Conservation (phyloP, 257 asterid genomes). For the Solanum bulbocastanum region DNA sequence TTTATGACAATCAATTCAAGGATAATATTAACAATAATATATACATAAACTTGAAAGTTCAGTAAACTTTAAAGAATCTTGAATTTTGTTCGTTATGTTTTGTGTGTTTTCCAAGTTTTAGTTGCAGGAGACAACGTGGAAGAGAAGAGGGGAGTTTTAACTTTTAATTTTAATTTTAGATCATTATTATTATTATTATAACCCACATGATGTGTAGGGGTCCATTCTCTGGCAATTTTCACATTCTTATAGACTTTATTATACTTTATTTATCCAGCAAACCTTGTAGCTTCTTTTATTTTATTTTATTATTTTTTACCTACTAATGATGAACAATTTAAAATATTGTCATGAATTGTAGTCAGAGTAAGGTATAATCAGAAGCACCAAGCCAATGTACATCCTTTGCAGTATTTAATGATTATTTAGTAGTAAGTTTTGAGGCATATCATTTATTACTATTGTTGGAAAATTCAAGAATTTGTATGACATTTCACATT, state of each 20-base stretch:
- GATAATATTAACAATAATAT: not conserved
- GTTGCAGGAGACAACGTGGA: slow-evolving; percentile 14
- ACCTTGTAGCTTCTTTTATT: not conserved
- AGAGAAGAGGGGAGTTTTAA: not conserved
- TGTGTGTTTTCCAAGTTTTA: slow-evolving; percentile 24
- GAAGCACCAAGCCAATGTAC: not conserved
- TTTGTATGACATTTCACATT: not conserved
- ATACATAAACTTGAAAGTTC: not conserved
- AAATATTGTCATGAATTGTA: not conserved
- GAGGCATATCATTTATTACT: not conserved
- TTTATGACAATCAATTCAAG: not conserved
- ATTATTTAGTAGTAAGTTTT: not conserved
- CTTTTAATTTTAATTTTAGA: not conserved
- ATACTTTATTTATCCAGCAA: not conserved
- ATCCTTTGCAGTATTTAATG: not conserved
- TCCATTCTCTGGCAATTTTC: slow-evolving; percentile 10
- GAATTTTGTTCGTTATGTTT: slow-evolving; percentile 11
- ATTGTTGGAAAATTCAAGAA: not conserved
- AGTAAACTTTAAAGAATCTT: slow-evolving; percentile 6
- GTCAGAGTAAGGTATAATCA: not conserved
- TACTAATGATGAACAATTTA: not conserved
- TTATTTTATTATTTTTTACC: not conserved
- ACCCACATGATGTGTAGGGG: slow-evolving; percentile 34
- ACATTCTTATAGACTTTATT: not conserved
- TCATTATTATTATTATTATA: slow-evolving; percentile 7